Base-by-base conservation (phyloP, 2,329 filamentous ascomycete species). In the Fusarium austroafricanum region DNA sequence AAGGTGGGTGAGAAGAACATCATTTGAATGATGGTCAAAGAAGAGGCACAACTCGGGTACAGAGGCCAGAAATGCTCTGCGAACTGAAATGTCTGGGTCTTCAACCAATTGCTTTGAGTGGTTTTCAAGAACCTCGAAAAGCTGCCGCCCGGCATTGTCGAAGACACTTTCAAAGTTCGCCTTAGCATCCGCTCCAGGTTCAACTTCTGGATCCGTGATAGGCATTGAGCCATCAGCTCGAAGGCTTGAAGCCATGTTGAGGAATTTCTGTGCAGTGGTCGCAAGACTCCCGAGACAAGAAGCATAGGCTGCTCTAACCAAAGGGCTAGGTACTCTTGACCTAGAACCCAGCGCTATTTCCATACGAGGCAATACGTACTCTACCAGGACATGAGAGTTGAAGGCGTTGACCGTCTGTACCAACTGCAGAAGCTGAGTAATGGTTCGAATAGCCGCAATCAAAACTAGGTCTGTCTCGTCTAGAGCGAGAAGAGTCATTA, bases 1-100 rank as follows among this genome's bases (percentile, higher is more conserved):
- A 28, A 99, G 83, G 80, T 99, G 96, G 31, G 94, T 97, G 21
- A 99, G 83, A 17, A 99, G 90, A n/a, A 99, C 93, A 75, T 99
- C 96, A 76, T 96, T 97, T 2, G 95, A 92, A 74, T 94, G 91
- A n/a, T 90, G 87, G 63, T 92, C 94, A 71, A 99, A 98, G 79
- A 99, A 98, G 70, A 97, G 89, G 76, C 96, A 99, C 2, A 99
- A 84, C 65, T 94, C 92, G 1, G 94, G 91, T 0, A 99, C 94
- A 10, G 96, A 98, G 10, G 91, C 91, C 43, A 99, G 82, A 75
- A 99, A 97, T 2, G 96, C 94, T 61, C 96, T 87, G 43, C 94
- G 91, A 21, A 99, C 96, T 35, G 92, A 90, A 7, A 92, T 87
- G 74, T 98, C 92, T 0, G 86, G 83, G 73, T 99, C 96, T 47